Base-by-base conservation (phyloP, 345 rosid genomes). In the Eucalyptus dawsonii region DNA sequence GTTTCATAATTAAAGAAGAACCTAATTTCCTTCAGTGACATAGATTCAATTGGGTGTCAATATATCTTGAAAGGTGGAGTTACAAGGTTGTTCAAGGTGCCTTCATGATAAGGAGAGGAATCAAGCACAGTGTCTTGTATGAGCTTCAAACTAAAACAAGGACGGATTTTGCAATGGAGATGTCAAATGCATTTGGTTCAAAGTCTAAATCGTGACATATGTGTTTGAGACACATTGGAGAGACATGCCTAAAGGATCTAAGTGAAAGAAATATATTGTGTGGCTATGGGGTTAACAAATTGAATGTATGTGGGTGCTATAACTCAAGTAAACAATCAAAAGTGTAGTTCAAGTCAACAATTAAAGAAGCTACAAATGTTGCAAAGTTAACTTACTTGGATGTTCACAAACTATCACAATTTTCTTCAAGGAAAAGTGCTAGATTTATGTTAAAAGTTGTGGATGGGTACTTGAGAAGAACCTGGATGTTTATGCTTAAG, bases 401-500 rank as follows among this genome's bases (percentile, higher is more conserved):
- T 72, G 2, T 72, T 72, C 45, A 4, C 14, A 72, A 2, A 9
- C 22, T 10, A 0, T 72, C 45, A 19, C 3, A 2, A 4, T 19
- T 72, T 16, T 31, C 19, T 37, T 67, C 1, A 1, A 65, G 76
- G 21, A 65, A n/a, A 3, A 69, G 6, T 72, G 13, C 8, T 0
- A 9, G 4, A 72, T 72, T 37, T 72, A 17, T 17, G 25, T 11
- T 72, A 19, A 72, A 3, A 72, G 25, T 19, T 37, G 13, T 10
- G 25, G 44, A 72, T 72, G 81, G 11, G 12, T 37, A 34, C 45
- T 72, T 6, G 11, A 72, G 81, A 5, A 72, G 37, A 7, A 72
- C 25, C 8, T 34, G 0, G 22, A 10, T 37, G 25, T 72, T 72
- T 72, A 42, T 72, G 13, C 45, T 72, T 72, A 72, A 17, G 7